A percentile compares a stretch with the other conserved stretches of the same genome.
Conservation (phyloP, 768 basidiomycete species). For the Rhodotorula taiwanensis region DNA sequence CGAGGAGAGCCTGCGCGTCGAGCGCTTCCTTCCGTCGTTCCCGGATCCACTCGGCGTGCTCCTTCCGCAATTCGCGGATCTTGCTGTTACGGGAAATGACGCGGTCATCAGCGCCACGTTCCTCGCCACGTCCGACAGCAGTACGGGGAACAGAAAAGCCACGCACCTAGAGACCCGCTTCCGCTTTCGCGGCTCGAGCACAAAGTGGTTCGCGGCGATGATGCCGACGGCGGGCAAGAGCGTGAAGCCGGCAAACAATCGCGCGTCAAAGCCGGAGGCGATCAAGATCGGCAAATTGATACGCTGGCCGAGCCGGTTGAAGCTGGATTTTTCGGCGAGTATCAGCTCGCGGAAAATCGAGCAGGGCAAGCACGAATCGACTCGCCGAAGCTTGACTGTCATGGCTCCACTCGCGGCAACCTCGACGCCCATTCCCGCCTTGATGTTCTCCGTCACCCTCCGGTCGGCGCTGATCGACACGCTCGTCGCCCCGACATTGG, state of each 20-base stretch:
- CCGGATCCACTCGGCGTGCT: conserved; percentile 59
- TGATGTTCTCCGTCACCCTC: conserved; percentile 43
- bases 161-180: conserved; percentile 42
- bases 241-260: conserved; percentile 42
- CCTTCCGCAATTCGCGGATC: conserved; percentile 59
- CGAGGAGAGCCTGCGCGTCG: conserved; percentile 58
- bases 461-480: conserved; percentile 44
- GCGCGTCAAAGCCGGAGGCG: conserved; percentile 43
- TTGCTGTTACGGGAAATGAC: conserved; percentile 54
- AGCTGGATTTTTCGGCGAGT: conserved; percentile 29
- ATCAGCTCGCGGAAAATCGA: no score
- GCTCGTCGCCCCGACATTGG: conserved; percentile 36
- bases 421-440: conserved; percentile 41
- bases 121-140: no score
- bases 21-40: conserved; percentile 60
- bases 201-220: conserved; percentile 44
- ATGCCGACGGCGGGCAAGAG: conserved; percentile 44
- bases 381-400: conserved; percentile 36
- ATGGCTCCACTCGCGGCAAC: conserved; percentile 19
- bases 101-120: no score
- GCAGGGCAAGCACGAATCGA: no score
- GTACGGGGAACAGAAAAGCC: conserved; percentile 40
- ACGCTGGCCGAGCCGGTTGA: conserved; percentile 46
- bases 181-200: conserved; percentile 43
- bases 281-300: conserved; percentile 41